Evolutionary conservation across 306 rosid genomes (phyloP), one percentile per base, ranked within the genome.

Genomic region (Canavalia gladiata): DNA sequence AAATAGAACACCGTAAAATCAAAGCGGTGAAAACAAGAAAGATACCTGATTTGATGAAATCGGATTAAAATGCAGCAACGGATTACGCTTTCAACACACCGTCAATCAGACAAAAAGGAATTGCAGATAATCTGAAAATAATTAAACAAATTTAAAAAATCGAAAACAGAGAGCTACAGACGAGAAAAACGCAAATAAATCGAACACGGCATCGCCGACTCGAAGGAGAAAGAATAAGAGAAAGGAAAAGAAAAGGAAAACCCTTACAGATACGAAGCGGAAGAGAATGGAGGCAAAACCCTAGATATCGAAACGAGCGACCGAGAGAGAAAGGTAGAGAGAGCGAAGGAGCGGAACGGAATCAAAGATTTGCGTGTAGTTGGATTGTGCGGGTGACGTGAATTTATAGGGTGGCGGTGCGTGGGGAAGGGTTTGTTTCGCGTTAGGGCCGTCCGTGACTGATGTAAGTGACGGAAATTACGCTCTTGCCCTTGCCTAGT

Each of bases 371-470:
- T 69, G 62, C 60, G 52, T 25, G 73, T 50, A 67, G 10, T 0
- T 18, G 72, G n/a, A 0, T 10, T 42, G 7, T 3, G 13, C 10
- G 11, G 59, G 51, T 2, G 65, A 33, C 13, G 13, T 54, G 0
- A 0, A 83, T 83, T 76, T 83, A 83, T 83, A 83, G 79, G 75
- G 82, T 83, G 56, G 68, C 50, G 47, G 30, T 25, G 71, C 39
- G 72, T 1, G 72, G 6, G 8, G 63, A 62, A 55, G 79, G 79
- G 84, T 73, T 81, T 50, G 47, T 29, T 58, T 1, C 25, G 46
- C 41, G 34, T 18, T 42, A 60, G 63, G 68, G 67, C 66, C 73
- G 76, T 64, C 80, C 77, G 59, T 28, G 83, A 78, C 63, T 28
- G 4, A 33, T 7, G 57, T 41, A 8, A 29, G 0, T 0, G 3